Conservation (phyloP, 164 flowering plant genomes). For the Chloranthus sessilifolius region DNA sequence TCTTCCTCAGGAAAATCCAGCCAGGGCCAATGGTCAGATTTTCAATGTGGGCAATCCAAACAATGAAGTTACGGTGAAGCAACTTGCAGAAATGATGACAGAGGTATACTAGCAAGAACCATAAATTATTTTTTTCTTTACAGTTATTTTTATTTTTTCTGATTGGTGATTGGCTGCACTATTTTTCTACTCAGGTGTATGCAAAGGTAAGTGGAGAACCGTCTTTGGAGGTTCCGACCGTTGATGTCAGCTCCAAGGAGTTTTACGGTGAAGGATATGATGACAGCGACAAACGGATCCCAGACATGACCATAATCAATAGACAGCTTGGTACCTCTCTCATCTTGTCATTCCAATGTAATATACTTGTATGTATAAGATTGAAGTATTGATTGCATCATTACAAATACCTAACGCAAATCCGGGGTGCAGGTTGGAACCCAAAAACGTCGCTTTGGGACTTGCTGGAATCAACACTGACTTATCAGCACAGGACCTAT, state of each 20-base stretch:
- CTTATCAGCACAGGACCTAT: conserved; percentile 95
- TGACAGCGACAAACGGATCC: conserved; percentile 92
- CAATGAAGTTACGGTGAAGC: conserved; percentile 28
- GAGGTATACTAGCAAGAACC: conserved; percentile 12
- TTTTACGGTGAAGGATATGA: conserved; percentile 98
- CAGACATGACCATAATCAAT: conserved; percentile 96
- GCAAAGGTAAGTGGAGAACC: conserved; percentile 83
- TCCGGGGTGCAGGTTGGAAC: conserved; percentile 82
- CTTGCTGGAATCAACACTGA: conserved; percentile 88
- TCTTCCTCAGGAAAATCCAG: conserved; percentile 21
- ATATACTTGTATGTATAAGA: neutral
- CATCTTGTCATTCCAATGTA: neutral
- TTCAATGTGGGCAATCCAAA: conserved; percentile 29
- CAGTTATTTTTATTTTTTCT: neutral
- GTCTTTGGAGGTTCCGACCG: conserved; percentile 58
- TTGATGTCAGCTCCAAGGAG: conserved; percentile 91
- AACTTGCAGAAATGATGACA: conserved; percentile 27
- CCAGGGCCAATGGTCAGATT: conserved; percentile 24
- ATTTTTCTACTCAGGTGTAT: conserved; percentile 48
- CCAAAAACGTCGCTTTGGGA: conserved; percentile 98
- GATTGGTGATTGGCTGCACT: neutral
- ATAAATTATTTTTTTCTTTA: neutral
- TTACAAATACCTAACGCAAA: neutral
- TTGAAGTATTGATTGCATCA: neutral
- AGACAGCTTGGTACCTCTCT: conserved; percentile 73